Conservation (phyloP, 495 filamentous ascomycete species). For the Aspergillus homomorphus region DNA sequence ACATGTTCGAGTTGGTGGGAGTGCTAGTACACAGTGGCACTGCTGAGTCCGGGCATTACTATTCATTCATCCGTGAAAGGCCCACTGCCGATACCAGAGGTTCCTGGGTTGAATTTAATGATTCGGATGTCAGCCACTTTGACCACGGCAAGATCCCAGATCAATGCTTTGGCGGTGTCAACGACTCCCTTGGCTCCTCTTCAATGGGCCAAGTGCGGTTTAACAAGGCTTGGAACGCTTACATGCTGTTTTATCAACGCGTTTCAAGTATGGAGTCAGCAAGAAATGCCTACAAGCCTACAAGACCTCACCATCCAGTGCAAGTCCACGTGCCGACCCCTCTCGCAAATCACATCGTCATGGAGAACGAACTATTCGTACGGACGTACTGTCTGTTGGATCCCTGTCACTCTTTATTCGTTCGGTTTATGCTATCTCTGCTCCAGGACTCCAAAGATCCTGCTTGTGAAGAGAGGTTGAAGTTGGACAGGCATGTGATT, state of each 20-base stretch:
- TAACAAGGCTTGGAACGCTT: slow-evolving; percentile 80
- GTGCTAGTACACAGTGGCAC: slow-evolving; percentile 90
- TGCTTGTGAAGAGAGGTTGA: slow-evolving; percentile 48
- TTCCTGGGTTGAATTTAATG: slow-evolving; percentile 91
- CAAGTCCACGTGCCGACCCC: slow-evolving; percentile 53
- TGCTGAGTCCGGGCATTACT: slow-evolving; percentile 95
- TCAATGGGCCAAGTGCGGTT: slow-evolving; percentile 41
- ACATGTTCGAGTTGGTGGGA: slow-evolving; percentile 89
- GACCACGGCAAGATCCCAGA: slow-evolving; percentile 68
- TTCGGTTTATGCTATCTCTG: slow-evolving; percentile 54
- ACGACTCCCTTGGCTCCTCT: slow-evolving; percentile 44
- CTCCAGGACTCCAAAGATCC: slow-evolving; percentile 38
- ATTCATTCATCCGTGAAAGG: slow-evolving; percentile 86
- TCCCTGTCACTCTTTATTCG: slow-evolving; percentile 65
- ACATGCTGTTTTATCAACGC: slow-evolving; percentile 97
- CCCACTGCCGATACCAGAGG: slow-evolving; percentile 50
- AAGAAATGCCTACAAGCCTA: slow-evolving; percentile 26
- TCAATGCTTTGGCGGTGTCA: slow-evolving; percentile 76
- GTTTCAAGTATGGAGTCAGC: slow-evolving; percentile 57
- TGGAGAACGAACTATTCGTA: slow-evolving; percentile 70
- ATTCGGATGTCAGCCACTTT: slow-evolving; percentile 73
- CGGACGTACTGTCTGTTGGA: slow-evolving; percentile 81
- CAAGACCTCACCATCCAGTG: slow-evolving; percentile 44
- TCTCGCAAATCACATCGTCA: slow-evolving; percentile 59
- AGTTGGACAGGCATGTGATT: slow-evolving; percentile 58